Evolutionary conservation across 371 early-diverging fungal genomes (phyloP).

Genomic region (Chytridiales sp.): DNA sequence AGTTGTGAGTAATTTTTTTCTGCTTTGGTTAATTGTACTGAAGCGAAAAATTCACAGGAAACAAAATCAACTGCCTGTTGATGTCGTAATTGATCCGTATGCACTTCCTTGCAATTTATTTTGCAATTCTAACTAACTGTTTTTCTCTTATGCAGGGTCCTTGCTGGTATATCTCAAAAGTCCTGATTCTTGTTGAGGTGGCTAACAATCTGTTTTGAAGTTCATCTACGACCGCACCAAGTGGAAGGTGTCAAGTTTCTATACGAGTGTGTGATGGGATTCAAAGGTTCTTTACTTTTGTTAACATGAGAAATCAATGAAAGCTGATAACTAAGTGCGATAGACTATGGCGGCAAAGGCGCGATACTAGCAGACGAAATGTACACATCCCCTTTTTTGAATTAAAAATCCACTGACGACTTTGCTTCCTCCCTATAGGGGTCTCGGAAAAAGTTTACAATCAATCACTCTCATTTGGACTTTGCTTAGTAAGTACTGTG

Average conservation of each 20-base stretch:
- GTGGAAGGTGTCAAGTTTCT: conserved; percentile 60
- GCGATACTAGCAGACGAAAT: conserved; percentile 66
- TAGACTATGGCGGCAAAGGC: conserved; percentile 51
- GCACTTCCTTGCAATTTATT: not conserved
- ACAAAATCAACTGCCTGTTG: conserved; percentile 38
- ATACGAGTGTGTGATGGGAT: conserved; percentile 56
- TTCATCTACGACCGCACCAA: conserved; percentile 60
- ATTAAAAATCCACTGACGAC: not conserved
- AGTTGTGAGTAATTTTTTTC: not conserved
- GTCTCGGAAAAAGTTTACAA: conserved; percentile 62
- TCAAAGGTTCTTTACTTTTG: conserved; percentile 20
- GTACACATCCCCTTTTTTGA: conserved; percentile 5
- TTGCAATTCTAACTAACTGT: not conserved
- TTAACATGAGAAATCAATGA: too few species aligned
- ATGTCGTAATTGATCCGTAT: conserved; percentile 60
- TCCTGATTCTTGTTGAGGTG: too few species aligned
- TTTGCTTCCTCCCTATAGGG: conserved; percentile 23
- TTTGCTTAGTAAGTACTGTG: conserved; percentile 42
- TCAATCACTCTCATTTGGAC: conserved; percentile 66
- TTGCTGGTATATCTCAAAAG: too few species aligned
- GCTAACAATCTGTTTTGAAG: conserved; percentile 28
- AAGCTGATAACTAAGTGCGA: too few species aligned
- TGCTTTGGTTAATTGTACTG: not conserved
- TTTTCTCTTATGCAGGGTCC: too few species aligned
- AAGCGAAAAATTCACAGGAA: not conserved